Evolutionary conservation across 108 stramenopile genomes (phyloP).

Genomic region (Nannochloropsis salina): DNA sequence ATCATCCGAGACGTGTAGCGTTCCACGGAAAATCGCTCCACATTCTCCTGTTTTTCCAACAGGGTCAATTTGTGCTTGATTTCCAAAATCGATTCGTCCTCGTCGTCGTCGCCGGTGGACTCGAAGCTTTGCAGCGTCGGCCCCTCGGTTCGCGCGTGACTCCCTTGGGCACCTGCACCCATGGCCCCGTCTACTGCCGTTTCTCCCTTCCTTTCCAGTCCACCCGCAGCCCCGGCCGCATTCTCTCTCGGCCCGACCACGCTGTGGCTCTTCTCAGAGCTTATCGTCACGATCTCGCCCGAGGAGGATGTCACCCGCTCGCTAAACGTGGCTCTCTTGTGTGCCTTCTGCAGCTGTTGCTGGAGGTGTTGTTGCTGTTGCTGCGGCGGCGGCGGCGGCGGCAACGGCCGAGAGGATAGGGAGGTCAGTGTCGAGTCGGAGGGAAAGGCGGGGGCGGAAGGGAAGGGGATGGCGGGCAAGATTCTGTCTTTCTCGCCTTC

Average conservation of each 20-base stretch:
- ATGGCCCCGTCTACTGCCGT: too few relatives aligned
- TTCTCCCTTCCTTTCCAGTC: background rate
- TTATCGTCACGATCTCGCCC: background rate
- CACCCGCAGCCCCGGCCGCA: background rate
- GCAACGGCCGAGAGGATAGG: too few relatives aligned
- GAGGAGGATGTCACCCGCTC: background rate
- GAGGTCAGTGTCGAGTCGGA: background rate
- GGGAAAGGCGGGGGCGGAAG: background rate
- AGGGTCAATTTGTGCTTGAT: conserved; percentile 14
- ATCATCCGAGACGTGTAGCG: background rate
- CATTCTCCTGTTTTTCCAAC: background rate
- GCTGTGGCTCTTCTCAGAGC: background rate
- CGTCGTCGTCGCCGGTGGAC: background rate
- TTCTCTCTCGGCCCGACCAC: background rate
- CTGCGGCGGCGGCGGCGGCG: too few relatives aligned
- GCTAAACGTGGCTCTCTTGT: background rate
- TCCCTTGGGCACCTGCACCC: background rate
- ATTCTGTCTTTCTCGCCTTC: background rate
- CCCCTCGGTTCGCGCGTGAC: background rate
- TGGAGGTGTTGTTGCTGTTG: background rate
- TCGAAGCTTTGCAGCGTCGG: background rate
- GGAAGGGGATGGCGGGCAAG: background rate
- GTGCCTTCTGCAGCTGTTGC: background rate
- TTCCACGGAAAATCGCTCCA: background rate
- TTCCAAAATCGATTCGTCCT: background rate